phyloP scores from a whole-genome alignment of 495 filamentous ascomycete species.

The Podospora australis region DNA sequence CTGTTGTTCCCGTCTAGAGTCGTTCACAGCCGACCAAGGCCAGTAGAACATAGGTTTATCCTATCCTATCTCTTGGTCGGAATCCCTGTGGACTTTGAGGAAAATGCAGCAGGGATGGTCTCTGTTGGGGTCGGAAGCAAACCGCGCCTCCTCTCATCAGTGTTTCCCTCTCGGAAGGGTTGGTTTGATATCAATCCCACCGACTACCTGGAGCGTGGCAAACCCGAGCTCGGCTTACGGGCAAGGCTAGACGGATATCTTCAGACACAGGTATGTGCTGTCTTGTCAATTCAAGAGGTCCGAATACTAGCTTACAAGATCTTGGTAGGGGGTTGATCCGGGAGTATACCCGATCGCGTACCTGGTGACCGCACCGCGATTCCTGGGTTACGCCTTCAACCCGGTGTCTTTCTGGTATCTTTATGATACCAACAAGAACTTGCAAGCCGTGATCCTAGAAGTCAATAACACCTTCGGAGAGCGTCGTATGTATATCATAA shows the following conservation, averaged over 20 bases:
- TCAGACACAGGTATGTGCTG: conserved; percentile 33
- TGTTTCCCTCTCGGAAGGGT: conserved; percentile 11
- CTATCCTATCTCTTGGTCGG: conserved; percentile 64
- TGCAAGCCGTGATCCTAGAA: conserved; percentile 64
- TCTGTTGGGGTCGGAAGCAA: conserved; percentile 37
- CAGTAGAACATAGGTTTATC: conserved; percentile 55
- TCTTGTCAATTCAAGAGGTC: neutral
- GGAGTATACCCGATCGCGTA: conserved; percentile 58
- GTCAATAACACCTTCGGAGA: conserved; percentile 77
- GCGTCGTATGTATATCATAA: conserved; percentile 58
- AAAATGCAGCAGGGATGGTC: conserved; percentile 46
- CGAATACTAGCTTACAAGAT: conserved; percentile 11
- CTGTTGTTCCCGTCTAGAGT: conserved; percentile 55
- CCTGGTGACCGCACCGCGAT: conserved; percentile 60
- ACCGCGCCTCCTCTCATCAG: conserved; percentile 17
- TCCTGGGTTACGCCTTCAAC: conserved; percentile 67
- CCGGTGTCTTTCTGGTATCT: conserved; percentile 79
- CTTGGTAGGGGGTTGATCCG: conserved; percentile 43
- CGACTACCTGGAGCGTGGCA: conserved; percentile 53
- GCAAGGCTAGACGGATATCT: conserved; percentile 57
- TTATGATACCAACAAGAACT: conserved; percentile 51
- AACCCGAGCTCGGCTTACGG: conserved; percentile 38
- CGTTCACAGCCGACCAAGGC: conserved; percentile 55
- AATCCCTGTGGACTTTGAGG: conserved; percentile 56
- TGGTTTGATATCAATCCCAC: conserved; percentile 54